Evolutionary conservation across 257 asterid genomes (phyloP), one percentile per base, ranked within the genome.

Genomic region (Haberlea rhodopensis): DNA sequence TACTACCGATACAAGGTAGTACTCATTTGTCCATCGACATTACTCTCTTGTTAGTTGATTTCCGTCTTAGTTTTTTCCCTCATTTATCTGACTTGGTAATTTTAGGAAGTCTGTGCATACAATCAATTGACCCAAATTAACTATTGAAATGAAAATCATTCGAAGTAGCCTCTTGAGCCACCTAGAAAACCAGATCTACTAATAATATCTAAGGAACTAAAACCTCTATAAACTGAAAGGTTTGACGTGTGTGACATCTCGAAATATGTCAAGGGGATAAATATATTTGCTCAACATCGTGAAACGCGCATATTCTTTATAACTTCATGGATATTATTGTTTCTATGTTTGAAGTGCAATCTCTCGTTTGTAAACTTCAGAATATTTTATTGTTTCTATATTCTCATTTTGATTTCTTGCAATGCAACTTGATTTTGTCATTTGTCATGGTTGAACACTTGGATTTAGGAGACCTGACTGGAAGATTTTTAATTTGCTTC

Each of bases 1-100:
- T 92, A 87, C 78, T 91, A 82, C 81, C 76, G 99, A 87, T 92
- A 92, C 82, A 92, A 92, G 97, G 97, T 11, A 37, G 40, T 92
- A 55, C 71, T 68, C 58, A 15, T 21, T 31, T 68, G 21, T 61
- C 70, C 63, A 26, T 71, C 24, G 31, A 21, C 52, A 65, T 49
- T 29, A 9, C 29, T 49, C 25, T 46, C 16, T 19, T 74, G 13
- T 60, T 70, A 55, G 23, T 45, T 6, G 49, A 16, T 18, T 25
- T 55, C 8, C 67, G 22, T 43, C 2, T 58, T 66, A 46, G 28
- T 34, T 51, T 52, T 65, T 22, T 29, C 21, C 62, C 54, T 53
- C 43, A 3, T 58, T 53, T 53, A 56, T 49, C 31, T 56, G 15
- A 8, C 2, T 55, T 57, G 48, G 11, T 29, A 48, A n/a, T 54